Evolutionary conservation across 768 basidiomycete genomes (phyloP).

Genomic region (Naganishia friedmannii): DNA sequence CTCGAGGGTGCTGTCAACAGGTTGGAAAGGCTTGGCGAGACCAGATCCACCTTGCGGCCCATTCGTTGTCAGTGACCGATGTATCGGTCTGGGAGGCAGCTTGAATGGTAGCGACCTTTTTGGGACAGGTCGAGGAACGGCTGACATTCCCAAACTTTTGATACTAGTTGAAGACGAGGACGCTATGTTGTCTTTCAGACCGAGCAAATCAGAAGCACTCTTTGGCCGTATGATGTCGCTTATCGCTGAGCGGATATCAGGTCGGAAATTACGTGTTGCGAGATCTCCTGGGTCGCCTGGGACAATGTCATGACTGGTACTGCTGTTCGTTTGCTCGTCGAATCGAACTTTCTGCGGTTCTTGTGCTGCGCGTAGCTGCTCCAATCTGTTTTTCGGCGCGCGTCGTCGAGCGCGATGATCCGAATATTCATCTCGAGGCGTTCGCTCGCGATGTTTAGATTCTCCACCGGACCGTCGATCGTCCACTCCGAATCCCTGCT

Average conservation of each 20-base stretch:
- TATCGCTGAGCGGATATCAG: background rate
- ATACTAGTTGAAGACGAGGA: conserved; percentile 16
- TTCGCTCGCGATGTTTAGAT: conserved; percentile 5
- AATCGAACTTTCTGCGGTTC: conserved; percentile 17
- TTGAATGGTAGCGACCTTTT: conserved; percentile 17
- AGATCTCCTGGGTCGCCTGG: background rate
- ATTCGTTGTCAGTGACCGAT: background rate
- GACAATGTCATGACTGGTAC: background rate
- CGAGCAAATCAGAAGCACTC: conserved; percentile 46
- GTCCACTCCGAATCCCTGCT: background rate
- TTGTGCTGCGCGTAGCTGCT: background rate
- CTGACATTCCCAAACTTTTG: background rate
- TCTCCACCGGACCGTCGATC: conserved; percentile 7
- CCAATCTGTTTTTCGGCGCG: background rate
- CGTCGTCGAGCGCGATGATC: conserved; percentile 7
- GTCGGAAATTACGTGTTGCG: background rate
- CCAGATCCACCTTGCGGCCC: background rate
- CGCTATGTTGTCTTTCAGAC: conserved; percentile 24
- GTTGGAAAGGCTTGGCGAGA: conserved; percentile 3
- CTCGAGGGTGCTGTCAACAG: background rate
- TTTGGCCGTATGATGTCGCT: conserved; percentile 39
- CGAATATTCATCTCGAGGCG: background rate
- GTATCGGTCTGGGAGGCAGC: conserved; percentile 17
- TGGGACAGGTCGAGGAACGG: background rate
- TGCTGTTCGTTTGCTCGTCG: background rate